Evolutionary conservation across 495 filamentous ascomycete genomes (phyloP), one percentile per base, ranked within the genome.

Genomic region (Aspergillus haitiensis): DNA sequence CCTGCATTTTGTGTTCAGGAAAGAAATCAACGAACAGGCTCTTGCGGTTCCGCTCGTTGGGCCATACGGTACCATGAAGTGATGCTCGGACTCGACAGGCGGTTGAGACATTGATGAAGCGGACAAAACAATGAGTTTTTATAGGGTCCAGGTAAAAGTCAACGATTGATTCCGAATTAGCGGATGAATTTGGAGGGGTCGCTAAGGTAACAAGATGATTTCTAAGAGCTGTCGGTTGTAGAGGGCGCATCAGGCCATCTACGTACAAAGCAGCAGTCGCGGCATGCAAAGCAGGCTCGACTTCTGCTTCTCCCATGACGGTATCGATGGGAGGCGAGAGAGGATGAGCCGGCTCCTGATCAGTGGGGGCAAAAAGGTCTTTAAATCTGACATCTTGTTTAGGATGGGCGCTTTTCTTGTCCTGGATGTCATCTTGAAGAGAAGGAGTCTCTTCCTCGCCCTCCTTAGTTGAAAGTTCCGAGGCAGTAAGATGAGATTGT

Each of bases 191-290:
- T 6, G 84, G 79, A 2, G 86, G 72, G 2, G 88, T 77, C 12
- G 90, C 91, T 37, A 96, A 80, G 13, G 77, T 71, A 32, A 82
- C 59, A 21, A 98, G 75, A 65, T 97, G 87, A 0, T 81, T 79
- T 56, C 82, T 82, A 6, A 98, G 80, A 1, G 74, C 68, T 6
- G 66, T 66, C 2, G 83, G 81, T 60, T 88, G 88, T 8, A 98
- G 78, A 13, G 94, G 94, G 44, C 94, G 84, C 86, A 95, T 92
- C 47, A 98, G 82, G 64, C 96, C 85, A 65, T 88, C 87, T 66
- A 98, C 95, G 75, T 97, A 98, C 49, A 98, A 78, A 42, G 91
- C 86, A 35, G 87, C 70, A 6, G 94, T 98, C 2, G 91, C 91
- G 10, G 88, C 84, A 75, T 98, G 94, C 31, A 89, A 72, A 5